Conservation (phyloP, 805 yeast genomes). For the Schwanniomyces vanrijiae region DNA sequence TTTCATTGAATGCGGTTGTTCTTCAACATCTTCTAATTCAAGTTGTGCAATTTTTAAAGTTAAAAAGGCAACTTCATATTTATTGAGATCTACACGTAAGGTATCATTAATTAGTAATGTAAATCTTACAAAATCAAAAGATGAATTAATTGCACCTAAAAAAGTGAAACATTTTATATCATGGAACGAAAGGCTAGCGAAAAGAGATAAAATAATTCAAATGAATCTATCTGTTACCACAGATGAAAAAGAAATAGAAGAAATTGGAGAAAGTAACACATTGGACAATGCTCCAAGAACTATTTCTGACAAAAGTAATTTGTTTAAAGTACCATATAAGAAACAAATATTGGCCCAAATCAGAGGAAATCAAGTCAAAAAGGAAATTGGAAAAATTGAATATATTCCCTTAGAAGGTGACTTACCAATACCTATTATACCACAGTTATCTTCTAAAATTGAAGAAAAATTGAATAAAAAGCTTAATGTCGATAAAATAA, state of each 20-base stretch:
- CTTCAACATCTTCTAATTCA: slow-evolving; percentile 31
- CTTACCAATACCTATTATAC: slow-evolving; percentile 21
- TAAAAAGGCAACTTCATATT: slow-evolving; percentile 59
- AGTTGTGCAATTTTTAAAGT: slow-evolving; percentile 61
- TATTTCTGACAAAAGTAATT: slow-evolving; percentile 5
- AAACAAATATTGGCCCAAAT: slow-evolving; percentile 20
- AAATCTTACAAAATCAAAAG: slow-evolving; percentile 36
- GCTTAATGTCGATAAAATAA: neutral
- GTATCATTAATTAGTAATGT: slow-evolving; percentile 39
- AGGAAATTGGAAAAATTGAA: slow-evolving; percentile 1
- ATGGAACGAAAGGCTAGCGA: slow-evolving; percentile 33
- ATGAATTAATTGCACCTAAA: slow-evolving; percentile 34
- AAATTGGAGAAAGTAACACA: slow-evolving; percentile 2
- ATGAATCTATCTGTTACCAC: slow-evolving; percentile 19
- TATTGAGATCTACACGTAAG: slow-evolving; percentile 59
- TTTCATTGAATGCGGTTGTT: slow-evolving; percentile 64
- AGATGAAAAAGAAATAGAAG: slow-evolving; percentile 7
- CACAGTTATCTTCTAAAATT: slow-evolving; percentile 23
- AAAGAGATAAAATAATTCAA: slow-evolving; percentile 28
- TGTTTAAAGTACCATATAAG: slow-evolving; percentile 24
- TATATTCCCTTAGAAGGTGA: slow-evolving; percentile 1
- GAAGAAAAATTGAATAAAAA: slow-evolving; percentile 4
- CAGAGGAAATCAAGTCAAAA: slow-evolving; percentile 3
- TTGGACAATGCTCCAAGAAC: slow-evolving; percentile 1
- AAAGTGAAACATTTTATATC: slow-evolving; percentile 31